Percentiles rank a stretch among this genome's conserved stretches.
Evolutionary conservation across 1,284 basidiomycete genomes (phyloP).

Genomic region (Ganoderma lingzhi): DNA sequence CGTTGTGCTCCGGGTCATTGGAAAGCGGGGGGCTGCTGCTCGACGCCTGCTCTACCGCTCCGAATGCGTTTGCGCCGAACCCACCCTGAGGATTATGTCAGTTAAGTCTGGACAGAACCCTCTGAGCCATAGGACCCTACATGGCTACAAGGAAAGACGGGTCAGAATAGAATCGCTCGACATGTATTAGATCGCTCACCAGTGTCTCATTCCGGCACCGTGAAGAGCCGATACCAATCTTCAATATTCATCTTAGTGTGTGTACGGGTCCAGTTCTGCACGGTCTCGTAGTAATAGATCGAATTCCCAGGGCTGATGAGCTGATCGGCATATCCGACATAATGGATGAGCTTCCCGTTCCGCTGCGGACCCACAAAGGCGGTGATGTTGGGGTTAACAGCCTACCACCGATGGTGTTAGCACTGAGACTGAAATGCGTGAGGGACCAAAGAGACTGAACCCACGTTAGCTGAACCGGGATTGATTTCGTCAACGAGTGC

Average conservation of each 20-base stretch:
- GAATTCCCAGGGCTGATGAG: slow-evolving; percentile 47
- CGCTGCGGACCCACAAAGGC: slow-evolving; percentile 38
- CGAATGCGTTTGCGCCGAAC: slow-evolving; percentile 38
- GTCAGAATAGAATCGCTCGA: background rate
- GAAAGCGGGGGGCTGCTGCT: slow-evolving; percentile 36
- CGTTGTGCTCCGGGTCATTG: slow-evolving; percentile 42
- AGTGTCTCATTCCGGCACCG: slow-evolving; percentile 52
- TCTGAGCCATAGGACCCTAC: slow-evolving; percentile 9
- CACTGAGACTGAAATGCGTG: background rate
- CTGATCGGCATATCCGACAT: slow-evolving; percentile 43
- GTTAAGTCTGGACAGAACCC: background rate
- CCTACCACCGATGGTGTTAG: slow-evolving; percentile 17
- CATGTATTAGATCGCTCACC: slow-evolving; percentile 33
- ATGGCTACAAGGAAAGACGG: slow-evolving; percentile 12
- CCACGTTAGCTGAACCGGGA: slow-evolving; percentile 33
- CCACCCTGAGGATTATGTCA: slow-evolving; percentile 19
- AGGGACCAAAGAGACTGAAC: background rate
- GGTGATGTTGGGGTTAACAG: slow-evolving; percentile 39
- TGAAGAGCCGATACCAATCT: slow-evolving; percentile 50
- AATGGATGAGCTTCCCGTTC: slow-evolving; percentile 44
- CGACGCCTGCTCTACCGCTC: slow-evolving; percentile 34
- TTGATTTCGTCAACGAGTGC: slow-evolving; percentile 32
- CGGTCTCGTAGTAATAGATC: slow-evolving; percentile 45
- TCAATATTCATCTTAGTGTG: slow-evolving; percentile 39
- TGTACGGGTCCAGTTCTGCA: slow-evolving; percentile 38